A percentile compares a stretch with the other conserved stretches of the same genome.
These are phyloP conservation scores for Pythium pyrilobum DNA, from an alignment of 352 stramenopile genomes.

Conservation along the genomic window DNA sequence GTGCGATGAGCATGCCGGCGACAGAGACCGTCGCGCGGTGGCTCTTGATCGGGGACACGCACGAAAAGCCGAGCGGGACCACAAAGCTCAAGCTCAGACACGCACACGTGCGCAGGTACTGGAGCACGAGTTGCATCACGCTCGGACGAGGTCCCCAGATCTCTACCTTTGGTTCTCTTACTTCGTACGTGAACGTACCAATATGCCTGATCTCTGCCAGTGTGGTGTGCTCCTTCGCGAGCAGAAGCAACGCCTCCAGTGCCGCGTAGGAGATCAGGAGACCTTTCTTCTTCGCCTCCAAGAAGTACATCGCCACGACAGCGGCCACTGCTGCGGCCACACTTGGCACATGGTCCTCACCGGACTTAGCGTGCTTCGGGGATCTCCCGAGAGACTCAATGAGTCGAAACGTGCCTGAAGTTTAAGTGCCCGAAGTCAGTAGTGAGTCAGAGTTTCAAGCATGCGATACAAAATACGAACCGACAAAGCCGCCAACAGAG, in stretches of 20 bases:
- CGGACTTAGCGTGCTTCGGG: not conserved
- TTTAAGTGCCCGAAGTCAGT: too few species aligned
- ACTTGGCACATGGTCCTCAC: slow-evolving; percentile 6
- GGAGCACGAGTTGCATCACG: slow-evolving; percentile 26
- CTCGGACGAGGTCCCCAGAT: slow-evolving; percentile 48
- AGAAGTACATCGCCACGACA: slow-evolving; percentile 32
- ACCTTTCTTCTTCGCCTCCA: slow-evolving; percentile 48
- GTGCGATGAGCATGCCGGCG: slow-evolving; percentile 33
- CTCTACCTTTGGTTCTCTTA: slow-evolving; percentile 73
- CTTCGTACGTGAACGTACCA: slow-evolving; percentile 42
- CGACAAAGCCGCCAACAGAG: slow-evolving; percentile 51
- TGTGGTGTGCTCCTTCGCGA: slow-evolving; percentile 37
- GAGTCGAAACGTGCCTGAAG: slow-evolving; percentile 17
- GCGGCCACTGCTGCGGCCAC: slow-evolving; percentile 11
- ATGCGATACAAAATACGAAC: too few species aligned
- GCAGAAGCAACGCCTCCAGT: slow-evolving; percentile 39
- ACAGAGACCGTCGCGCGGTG: slow-evolving; percentile 24
- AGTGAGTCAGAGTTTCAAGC: too few species aligned
- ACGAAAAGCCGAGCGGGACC: slow-evolving; percentile 51
- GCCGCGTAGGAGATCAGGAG: slow-evolving; percentile 52
- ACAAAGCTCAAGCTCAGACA: slow-evolving; percentile 68
- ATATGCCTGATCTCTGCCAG: slow-evolving; percentile 45
- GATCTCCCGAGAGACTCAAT: slow-evolving; percentile 14
- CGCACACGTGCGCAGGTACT: slow-evolving; percentile 60
- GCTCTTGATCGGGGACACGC: slow-evolving; percentile 31